Evolutionary conservation across 176 grass and related monocot species (phyloP).

Genomic region (Rhynchospora tenuis): DNA sequence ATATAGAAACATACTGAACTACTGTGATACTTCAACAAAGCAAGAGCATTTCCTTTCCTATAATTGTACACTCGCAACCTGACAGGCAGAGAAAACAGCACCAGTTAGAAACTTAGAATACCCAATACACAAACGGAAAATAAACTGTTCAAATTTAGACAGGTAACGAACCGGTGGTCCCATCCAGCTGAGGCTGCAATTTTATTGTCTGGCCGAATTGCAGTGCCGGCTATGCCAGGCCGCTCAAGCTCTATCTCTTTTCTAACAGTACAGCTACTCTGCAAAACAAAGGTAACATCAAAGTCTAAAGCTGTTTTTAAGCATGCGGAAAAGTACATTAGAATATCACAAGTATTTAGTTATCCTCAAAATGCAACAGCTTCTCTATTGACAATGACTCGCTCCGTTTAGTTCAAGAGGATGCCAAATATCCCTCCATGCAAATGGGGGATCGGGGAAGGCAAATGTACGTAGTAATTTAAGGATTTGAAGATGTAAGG

Average conservation of each 20-base stretch:
- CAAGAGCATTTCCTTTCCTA: slow-evolving; percentile 68
- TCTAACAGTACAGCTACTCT: slow-evolving; percentile 56
- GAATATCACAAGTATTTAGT: background rate
- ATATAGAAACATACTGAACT: slow-evolving; percentile 39
- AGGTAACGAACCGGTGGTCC: slow-evolving; percentile 68
- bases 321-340: background rate
- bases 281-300: background rate
- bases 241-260: slow-evolving; percentile 79
- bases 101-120: slow-evolving; percentile 16
- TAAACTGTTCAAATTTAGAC: slow-evolving; percentile 16
- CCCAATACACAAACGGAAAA: slow-evolving; percentile 1
- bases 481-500: no score
- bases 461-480: no score
- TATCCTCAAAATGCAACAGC: background rate
- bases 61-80: slow-evolving; percentile 89
- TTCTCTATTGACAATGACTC: background rate
- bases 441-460: no score
- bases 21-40: slow-evolving; percentile 73
- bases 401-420: background rate
- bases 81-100: slow-evolving; percentile 12
- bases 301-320: background rate
- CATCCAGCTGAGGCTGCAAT: slow-evolving; percentile 87
- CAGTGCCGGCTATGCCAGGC: slow-evolving; percentile 50
- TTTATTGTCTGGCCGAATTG: slow-evolving; percentile 73
- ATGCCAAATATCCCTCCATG: no score